Conservation (phyloP, 2,329 filamentous ascomycete genomes). For the Talaromyces sp. region DNA sequence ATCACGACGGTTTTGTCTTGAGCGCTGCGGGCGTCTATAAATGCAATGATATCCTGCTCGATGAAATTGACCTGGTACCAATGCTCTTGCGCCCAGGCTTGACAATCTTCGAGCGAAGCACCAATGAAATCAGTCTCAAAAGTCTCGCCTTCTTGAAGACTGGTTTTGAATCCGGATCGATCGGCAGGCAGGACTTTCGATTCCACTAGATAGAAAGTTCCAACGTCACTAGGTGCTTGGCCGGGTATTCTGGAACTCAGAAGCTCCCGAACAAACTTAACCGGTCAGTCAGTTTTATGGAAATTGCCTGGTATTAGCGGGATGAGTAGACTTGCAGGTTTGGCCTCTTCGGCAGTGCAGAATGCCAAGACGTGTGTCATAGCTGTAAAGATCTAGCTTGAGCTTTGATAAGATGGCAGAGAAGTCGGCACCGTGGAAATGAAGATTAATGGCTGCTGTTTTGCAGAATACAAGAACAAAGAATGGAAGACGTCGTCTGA, state of each 20-base stretch:
- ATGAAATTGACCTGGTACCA: conserved; percentile 3
- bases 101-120: conserved; percentile 6
- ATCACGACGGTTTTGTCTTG: conserved; percentile 6
- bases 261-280: not conserved
- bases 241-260: not conserved
- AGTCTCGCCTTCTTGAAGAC: conserved; percentile 2
- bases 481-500: not conserved
- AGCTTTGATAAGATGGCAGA: not conserved
- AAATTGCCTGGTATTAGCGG: not conserved
- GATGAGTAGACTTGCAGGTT: not conserved
- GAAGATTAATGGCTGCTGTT: not conserved
- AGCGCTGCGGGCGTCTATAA: conserved; percentile 2
- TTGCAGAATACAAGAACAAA: not conserved
- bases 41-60: not conserved
- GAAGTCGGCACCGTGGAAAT: not conserved
- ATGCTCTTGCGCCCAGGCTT: conserved; percentile 1
- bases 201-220: not conserved
- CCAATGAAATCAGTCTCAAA: conserved; percentile 11
- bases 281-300: not conserved
- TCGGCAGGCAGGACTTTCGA: not conserved
- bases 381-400: not conserved
- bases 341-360: conserved; percentile 12
- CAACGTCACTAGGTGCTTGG: not conserved
- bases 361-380: conserved; percentile 12
- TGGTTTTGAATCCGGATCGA: not conserved